A percentile compares a stretch with the other conserved stretches of the same genome.
Conservation (phyloP, 768 basidiomycete genomes). For the Amanita inopinata region DNA sequence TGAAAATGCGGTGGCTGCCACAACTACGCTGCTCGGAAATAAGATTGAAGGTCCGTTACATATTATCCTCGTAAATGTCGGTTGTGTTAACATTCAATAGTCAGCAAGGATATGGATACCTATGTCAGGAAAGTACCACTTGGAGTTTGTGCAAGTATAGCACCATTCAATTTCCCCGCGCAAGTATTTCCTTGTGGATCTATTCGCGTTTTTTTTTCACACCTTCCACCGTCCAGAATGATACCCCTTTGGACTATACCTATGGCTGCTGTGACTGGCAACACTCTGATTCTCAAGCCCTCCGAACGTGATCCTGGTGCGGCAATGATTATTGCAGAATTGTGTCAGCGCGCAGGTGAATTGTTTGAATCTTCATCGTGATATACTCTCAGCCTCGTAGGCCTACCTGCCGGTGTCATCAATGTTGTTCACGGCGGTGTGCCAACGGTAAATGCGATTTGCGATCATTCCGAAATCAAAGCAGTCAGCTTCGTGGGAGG, state of each 20-base stretch:
- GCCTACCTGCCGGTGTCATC: constrained; percentile 79
- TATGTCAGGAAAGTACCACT: constrained; percentile 75
- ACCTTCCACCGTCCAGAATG: constrained; percentile 44
- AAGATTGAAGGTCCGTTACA: constrained; percentile 72
- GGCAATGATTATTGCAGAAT: constrained; percentile 94
- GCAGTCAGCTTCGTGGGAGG: constrained; percentile 97
- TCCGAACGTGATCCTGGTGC: constrained; percentile 96
- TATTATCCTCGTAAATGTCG: constrained; percentile 7
- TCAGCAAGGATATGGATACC: constrained; percentile 96
- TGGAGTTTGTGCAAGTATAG: constrained; percentile 80
- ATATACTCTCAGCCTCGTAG: constrained; percentile 21
- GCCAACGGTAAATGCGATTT: constrained; percentile 87
- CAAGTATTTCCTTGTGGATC: constrained; percentile 25
- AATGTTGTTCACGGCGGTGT: constrained; percentile 89
- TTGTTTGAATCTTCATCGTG: constrained; percentile 1
- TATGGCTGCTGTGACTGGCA: constrained; percentile 82
- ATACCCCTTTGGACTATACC: constrained; percentile 96
- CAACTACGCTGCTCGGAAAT: constrained; percentile 79
- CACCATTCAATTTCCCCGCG: constrained; percentile 91
- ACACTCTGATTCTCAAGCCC: constrained; percentile 91
- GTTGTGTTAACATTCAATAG: constrained; percentile 24
- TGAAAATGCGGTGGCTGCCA: constrained; percentile 71
- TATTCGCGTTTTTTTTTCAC: not conserved
- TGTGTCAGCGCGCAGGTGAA: constrained; percentile 76
- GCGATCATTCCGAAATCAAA: constrained; percentile 83